Evolutionary conservation across 2,329 filamentous ascomycete genomes (phyloP), one percentile per base, ranked within the genome.

Genomic region (Leptodontidium sp.): DNA sequence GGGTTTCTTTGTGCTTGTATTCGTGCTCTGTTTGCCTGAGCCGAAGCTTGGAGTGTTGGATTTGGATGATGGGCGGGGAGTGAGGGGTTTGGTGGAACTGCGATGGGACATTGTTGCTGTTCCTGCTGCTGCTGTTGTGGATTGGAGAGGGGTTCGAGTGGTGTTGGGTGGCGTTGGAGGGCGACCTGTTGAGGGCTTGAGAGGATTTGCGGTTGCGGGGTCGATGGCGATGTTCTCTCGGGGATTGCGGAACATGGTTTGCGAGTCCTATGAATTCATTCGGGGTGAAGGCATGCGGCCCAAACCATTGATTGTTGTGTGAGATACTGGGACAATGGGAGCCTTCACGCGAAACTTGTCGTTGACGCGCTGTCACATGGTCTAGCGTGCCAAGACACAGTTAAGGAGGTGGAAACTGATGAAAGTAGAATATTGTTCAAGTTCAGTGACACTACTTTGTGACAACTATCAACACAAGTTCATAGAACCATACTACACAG

Each of bases 181-280:
- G 67, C 85, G 82, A 55, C 86, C 85, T 67, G 80, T 82, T 0
- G 84, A 85, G 6, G 84, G 83, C 53, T 79, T 74, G 32, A 81
- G 55, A 70, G 77, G 77, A 21, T 76, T 76, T 57, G 77, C 74
- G 32, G 77, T 75, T n/a, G 78, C 71, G 38, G 78, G 75, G 53
- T 76, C 69, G 40, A 75, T 74, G 50, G 75, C 68, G 40, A 74
- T 75, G 68, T 83, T 83, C 68, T 86, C 82, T 77, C 85, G 81
- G 58, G 85, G 84, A 61, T 86, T 87, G 66, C 85, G 82, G 71
- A 88, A 87, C 85, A 87, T 87, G 58, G 68, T 67, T 64, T 15
- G 26, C 29, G 38, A 43, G 52, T 58, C 29, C 26, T 35, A 50
- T 14, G 26, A 32, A n/a, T 17, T 26, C 52, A 50, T 49, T n/a